A percentile compares a stretch with the other conserved stretches of the same genome.
These are phyloP conservation scores for Ascochyta clinopodiicola DNA, from an alignment of 2,329 filamentous ascomycete species.

Conservation along the genomic window DNA sequence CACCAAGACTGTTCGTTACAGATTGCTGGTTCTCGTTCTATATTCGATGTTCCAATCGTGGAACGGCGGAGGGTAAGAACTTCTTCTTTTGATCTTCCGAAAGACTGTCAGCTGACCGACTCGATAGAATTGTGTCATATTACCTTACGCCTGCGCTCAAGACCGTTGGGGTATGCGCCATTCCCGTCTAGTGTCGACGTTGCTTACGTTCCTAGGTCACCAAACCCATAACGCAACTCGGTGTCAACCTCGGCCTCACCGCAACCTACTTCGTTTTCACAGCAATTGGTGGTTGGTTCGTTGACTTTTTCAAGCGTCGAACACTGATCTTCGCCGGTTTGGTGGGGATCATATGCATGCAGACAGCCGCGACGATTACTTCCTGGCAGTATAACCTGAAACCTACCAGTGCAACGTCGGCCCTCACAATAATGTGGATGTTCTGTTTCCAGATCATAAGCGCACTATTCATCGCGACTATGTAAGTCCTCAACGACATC, in stretches of 20 bases:
- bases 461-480: slow-evolving; percentile 55
- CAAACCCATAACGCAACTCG: slow-evolving; percentile 48
- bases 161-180: slow-evolving; percentile 43
- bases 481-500: slow-evolving; percentile 26
- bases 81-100: too few relatives aligned
- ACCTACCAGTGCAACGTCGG: slow-evolving; percentile 42
- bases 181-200: not conserved
- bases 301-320: slow-evolving; percentile 53
- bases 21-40: slow-evolving; percentile 53
- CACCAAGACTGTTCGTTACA: slow-evolving; percentile 53
- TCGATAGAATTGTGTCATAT: slow-evolving; percentile 32
- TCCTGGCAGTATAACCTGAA: slow-evolving; percentile 54
- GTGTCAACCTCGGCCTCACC: slow-evolving; percentile 54
- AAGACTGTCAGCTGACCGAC: not conserved
- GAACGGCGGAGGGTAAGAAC: slow-evolving; percentile 51
- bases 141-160: slow-evolving; percentile 51
- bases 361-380: slow-evolving; percentile 56
- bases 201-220: slow-evolving; percentile 31
- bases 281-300: slow-evolving; percentile 49
- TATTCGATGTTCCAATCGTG: slow-evolving; percentile 58
- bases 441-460: slow-evolving; percentile 58
- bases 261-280: slow-evolving; percentile 58
- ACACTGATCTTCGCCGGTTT: slow-evolving; percentile 56
- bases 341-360: slow-evolving; percentile 53
- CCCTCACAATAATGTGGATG: slow-evolving; percentile 56